Evolutionary conservation across 257 asterid species (phyloP).

Genomic region (Cinchona pubescens): DNA sequence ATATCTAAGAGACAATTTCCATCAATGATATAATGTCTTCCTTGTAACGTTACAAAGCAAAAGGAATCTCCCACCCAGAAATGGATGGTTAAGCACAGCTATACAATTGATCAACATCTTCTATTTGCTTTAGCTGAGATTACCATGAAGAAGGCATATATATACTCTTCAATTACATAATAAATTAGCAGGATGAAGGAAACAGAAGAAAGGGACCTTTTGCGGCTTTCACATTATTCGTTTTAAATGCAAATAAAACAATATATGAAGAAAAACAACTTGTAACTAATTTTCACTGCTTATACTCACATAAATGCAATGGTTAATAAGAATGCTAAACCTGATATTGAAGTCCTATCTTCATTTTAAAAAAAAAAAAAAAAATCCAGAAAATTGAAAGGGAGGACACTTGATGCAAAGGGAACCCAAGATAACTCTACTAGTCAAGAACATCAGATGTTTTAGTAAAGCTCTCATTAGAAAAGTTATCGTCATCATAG

Average conservation of each 20-base stretch:
- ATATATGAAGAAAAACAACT: neutral
- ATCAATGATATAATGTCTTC: neutral
- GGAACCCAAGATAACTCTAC: neutral
- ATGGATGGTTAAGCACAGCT: neutral
- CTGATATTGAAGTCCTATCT: neutral
- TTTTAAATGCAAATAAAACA: neutral
- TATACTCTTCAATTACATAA: neutral
- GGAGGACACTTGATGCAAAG: neutral
- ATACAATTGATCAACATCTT: neutral
- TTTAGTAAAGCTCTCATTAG: neutral
- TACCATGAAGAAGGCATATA: neutral
- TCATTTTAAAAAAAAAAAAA: too few species aligned
- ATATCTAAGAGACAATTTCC: neutral
- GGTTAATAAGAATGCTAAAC: neutral
- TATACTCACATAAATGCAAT: neutral
- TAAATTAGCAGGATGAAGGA: neutral
- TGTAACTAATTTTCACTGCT: neutral
- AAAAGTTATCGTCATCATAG: slow-evolving; percentile 42
- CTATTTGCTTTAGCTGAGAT: neutral
- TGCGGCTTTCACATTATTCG: neutral
- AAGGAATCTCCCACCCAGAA: neutral
- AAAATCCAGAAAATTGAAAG: neutral
- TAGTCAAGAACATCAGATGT: neutral
- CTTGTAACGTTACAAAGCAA: neutral
- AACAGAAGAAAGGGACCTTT: neutral